Base-by-base conservation (phyloP, 1,139 yeast species). In the Hyphopichia khmerensis region DNA sequence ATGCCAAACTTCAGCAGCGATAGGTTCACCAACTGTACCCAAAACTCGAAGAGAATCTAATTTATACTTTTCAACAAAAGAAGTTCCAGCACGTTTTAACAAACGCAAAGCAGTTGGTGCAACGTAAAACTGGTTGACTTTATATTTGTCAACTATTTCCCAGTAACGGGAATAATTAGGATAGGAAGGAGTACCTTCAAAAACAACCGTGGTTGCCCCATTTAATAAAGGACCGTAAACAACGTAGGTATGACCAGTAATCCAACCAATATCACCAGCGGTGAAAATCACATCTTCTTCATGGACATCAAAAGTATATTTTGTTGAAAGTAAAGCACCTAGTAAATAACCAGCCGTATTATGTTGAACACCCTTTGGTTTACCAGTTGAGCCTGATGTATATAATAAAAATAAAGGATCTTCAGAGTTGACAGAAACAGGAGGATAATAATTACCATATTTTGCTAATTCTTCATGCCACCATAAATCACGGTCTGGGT, bases 11-110 rank as follows among this genome's bases (percentile, higher is more conserved):
- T 87, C 96, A 35, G 91, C 88, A 30, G 96, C 95, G 64, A 87
- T 87, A 48, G 96, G 96, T 64, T 87, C 96, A 60, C 96, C 96
- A 37, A 87, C 96, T 11, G 95, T 83, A 19, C 96, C 96, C 47
- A 87, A 73, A 29, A 81, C 82, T 57, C 96, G 76, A 48, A 87
- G 56, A 2, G 89, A 76, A 42, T 79, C 74, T 57, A 87, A 72
- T 52, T 86, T 84, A 60, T 72, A 81, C 24, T 79, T 75, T 54
- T 81, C 83, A 53, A 86, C 79, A 56, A 66, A 80, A 43, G 80
- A 72, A 51, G 82, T 79, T 44, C 96, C 96, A 27, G 95, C 95
- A 58, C 95, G 76, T 69, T 87, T 87, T 65, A 87, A 75, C 57
- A 87, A 72, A 63, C 96, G 79, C 54, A 87, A 72, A 14, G 96